Evolutionary conservation across 2,329 filamentous ascomycete species (phyloP), one percentile per base, ranked within the genome.

Genomic region (Neodidymelliopsis sp.): DNA sequence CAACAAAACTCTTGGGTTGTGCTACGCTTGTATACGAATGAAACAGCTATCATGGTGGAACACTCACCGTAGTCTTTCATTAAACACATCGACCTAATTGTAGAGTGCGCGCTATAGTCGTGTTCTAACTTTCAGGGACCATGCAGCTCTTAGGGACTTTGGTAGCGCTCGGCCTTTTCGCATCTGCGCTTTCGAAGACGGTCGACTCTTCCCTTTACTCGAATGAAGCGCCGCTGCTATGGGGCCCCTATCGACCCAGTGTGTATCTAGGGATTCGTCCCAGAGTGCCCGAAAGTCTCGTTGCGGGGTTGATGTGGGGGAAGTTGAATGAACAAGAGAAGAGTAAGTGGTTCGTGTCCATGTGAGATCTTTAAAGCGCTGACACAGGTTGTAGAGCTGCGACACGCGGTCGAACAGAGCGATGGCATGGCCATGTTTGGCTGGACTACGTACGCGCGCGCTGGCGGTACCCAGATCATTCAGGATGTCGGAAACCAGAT

Each of bases 191-290:
- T 22, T 35, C 46, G 19, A 51, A 51, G 37, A 45, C 47, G 12
- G 39, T 36, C 40, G 54, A 56, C 33, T 49, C 60, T n/a, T 47
- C 31, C 15, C 24, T 60, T 13, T 41, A 49, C 18, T 37, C 57
- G 24, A 59, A 60, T 57, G 96, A 97, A 74, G 82, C 95, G 64
- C 92, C 88, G 65, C 79, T 97, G 57, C 79, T 97, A 79, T 99
- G 94, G 94, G 94, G 94, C 0, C 90, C 94, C 2, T 99, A 97
- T 77, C 85, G 91, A 60, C 88, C 93, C 1, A 96, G 96, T 69
- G 74, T 97, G 25, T 97, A 97, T 74, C 95, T 97, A 76, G 93
- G 93, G 1, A 83, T 96, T 34, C 85, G 90, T 12, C 90, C 92
- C 29, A 82, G 91, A 45, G 78, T 92, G 34, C 88, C 91, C 0